phyloP scores from a whole-genome alignment of 2,329 filamentous ascomycete species.

The Fusarium dlaminii region DNA sequence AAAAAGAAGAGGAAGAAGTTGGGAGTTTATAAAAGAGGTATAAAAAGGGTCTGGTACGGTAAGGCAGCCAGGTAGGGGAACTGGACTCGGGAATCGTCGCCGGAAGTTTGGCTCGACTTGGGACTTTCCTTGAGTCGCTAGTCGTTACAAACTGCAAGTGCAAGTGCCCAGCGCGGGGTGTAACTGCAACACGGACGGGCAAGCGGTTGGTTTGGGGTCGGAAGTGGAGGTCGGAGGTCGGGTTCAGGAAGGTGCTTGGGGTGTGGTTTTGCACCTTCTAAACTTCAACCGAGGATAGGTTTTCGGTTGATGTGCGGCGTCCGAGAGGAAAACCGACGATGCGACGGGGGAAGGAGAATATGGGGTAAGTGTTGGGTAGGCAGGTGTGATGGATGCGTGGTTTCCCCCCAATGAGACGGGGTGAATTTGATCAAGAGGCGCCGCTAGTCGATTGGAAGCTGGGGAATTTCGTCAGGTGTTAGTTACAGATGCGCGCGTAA shows the following conservation, averaged over 20 bases:
- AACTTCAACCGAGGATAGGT: slow-evolving; percentile 41
- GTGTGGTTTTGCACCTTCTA: slow-evolving; percentile 8
- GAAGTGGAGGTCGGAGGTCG: slow-evolving; percentile 23
- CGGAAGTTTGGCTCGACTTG: slow-evolving; percentile 21
- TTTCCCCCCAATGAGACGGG: slow-evolving; percentile 41
- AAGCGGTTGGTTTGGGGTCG: slow-evolving; percentile 27
- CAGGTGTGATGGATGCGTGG: slow-evolving; percentile 7
- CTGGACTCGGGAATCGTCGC: slow-evolving; percentile 38
- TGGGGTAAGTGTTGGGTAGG: slow-evolving; percentile 15
- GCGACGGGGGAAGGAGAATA: slow-evolving; percentile 35
- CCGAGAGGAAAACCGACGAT: slow-evolving; percentile 42
- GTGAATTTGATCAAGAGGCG: slow-evolving; percentile 42
- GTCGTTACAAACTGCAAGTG: slow-evolving; percentile 16
- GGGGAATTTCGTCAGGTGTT: slow-evolving; percentile 32
- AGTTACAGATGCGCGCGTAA: slow-evolving; percentile 18
- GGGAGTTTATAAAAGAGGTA: slow-evolving; percentile 40
- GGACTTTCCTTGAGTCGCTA: slow-evolving; percentile 1
- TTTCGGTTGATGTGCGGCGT: slow-evolving; percentile 39
- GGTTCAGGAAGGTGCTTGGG: slow-evolving; percentile 24
- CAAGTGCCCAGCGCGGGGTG: slow-evolving; percentile 19
- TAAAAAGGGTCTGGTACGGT: slow-evolving; percentile 30
- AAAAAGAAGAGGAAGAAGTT: slow-evolving; percentile 27
- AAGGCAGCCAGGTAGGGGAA: slow-evolving; percentile 23
- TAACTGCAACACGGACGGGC: slow-evolving; percentile 17
- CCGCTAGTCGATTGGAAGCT: slow-evolving; percentile 38